Evolutionary conservation across 371 early-diverging fungal genomes (phyloP).

Genomic region (Mucor racemosus): DNA sequence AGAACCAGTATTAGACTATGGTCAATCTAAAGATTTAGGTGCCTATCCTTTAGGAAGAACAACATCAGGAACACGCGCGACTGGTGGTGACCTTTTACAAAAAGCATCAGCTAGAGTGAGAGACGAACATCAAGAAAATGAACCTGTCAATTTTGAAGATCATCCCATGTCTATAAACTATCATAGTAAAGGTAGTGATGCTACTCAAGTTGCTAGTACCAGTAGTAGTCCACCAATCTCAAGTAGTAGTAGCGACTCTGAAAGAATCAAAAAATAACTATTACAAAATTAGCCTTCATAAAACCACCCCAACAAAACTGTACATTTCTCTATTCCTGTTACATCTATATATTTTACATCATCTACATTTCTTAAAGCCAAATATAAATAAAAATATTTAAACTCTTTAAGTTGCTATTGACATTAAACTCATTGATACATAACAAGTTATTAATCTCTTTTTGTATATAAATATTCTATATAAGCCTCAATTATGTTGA

Average conservation of each 20-base stretch:
- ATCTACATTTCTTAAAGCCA: neutral
- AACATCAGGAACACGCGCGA: conserved; percentile 8
- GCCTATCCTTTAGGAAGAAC: neutral
- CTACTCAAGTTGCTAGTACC: neutral
- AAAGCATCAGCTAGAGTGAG: conserved; percentile 13
- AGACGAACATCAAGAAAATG: conserved; percentile 15
- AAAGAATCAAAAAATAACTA: neutral
- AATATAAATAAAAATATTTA: neutral
- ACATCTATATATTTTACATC: neutral
- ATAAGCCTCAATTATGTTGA: too few relatives aligned
- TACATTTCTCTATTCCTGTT: neutral
- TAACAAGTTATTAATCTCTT: too few relatives aligned
- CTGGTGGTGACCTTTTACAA: conserved; percentile 22
- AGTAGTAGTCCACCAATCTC: neutral
- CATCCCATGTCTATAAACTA: conserved; percentile 10
- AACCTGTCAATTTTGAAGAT: conserved; percentile 12
- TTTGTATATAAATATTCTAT: too few relatives aligned
- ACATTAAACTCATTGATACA: neutral
- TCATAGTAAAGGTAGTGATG: neutral
- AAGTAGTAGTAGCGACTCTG: neutral
- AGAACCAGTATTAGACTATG: conserved; percentile 45
- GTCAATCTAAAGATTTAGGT: conserved; percentile 41
- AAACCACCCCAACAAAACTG: neutral
- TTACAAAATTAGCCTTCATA: neutral
- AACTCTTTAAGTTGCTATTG: neutral